Base-by-base conservation (phyloP, 75 land plant genomes). In the Chamaecyparis obtusa region DNA sequence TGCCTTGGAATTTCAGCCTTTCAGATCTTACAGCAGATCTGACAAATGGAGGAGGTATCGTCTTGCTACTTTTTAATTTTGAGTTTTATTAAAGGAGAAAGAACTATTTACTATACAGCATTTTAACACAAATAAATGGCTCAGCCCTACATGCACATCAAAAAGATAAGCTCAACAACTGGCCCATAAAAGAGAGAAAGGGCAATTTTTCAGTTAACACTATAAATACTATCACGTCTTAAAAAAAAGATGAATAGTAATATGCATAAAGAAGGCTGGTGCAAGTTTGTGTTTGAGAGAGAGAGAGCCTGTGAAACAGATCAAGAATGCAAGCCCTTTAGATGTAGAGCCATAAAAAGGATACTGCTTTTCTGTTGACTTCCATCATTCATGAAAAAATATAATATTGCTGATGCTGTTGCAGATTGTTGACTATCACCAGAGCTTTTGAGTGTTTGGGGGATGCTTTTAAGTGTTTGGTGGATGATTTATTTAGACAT, bases 1-100 rank as follows among this genome's bases (percentile, higher is more conserved):
- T 98, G 32, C 96, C 95, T 32, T 93, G 99, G 92, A 96, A 96
- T 86, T 96, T 97, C 85, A 97, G 98, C 75, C 93, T 97, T 51
- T 94, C 99, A 85, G 99, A 97, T 89, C 89, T 97, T 54, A 94
- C 97, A 56, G 96, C 94, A 36, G 97, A 95, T 87, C 92, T 95
- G 75, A 87, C 95, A 86, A 95, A 93, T 88, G 86, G 94, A 87
- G 96, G 93, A 91, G 99, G 99, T 97, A 89, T 87, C 17, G 3
- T 41, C 32, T 24, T 80, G 83, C 24, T 80, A 43, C 83, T 41
- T 80, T 39, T n/a, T 80, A 41, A 39, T 80, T 44, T 44, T 41
- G 44, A 43, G 83, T 80, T 80, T 79, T 80, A 9, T 71, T 30
- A 71, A 71, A 71, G 33, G 13, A 30, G 75, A 57, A 55, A 57